phyloP scores from a whole-genome alignment of 2,329 filamentous ascomycete genomes.

The Aaosphaeria arxii region DNA sequence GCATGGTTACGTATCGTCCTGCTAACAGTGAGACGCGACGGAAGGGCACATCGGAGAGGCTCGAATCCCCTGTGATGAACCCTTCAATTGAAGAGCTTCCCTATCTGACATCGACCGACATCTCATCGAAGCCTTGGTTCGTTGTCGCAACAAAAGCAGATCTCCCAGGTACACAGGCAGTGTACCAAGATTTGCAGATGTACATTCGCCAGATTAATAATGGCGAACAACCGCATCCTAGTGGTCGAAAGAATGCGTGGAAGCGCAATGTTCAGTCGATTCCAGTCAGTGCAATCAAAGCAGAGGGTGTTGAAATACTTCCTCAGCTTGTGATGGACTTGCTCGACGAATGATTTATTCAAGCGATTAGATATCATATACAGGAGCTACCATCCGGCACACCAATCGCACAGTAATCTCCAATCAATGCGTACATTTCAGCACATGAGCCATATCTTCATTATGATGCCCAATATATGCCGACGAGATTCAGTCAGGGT shows the following conservation, averaged over 20 bases:
- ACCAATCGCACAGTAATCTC: too few species aligned
- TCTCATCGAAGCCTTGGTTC: constrained; percentile 95
- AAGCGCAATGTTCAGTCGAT: constrained; percentile 59
- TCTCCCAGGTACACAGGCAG: constrained; percentile 71
- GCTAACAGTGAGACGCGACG: constrained; percentile 9
- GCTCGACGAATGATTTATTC: constrained; percentile 39
- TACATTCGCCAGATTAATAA: constrained; percentile 68
- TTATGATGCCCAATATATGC: too few species aligned
- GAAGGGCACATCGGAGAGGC: constrained; percentile 14
- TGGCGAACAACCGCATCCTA: constrained; percentile 69
- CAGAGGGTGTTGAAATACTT: constrained; percentile 75
- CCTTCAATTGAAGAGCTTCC: constrained; percentile 37
- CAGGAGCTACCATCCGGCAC: too few species aligned
- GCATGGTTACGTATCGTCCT: constrained; percentile 54
- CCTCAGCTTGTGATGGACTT: constrained; percentile 70
- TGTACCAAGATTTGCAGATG: constrained; percentile 65
- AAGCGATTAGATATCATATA: too few species aligned
- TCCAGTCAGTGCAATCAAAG: constrained; percentile 85
- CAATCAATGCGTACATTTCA: too few species aligned
- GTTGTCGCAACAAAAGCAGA: constrained; percentile 94
- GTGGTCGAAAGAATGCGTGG: constrained; percentile 63
- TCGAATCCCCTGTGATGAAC: constrained; percentile 21
- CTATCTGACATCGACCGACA: constrained; percentile 59
- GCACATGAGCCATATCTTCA: too few species aligned
- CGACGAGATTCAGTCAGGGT: too few species aligned